These are phyloP conservation scores for Vitis amurensis DNA, from an alignment of 164 flowering plant species.

Conservation along the genomic window DNA sequence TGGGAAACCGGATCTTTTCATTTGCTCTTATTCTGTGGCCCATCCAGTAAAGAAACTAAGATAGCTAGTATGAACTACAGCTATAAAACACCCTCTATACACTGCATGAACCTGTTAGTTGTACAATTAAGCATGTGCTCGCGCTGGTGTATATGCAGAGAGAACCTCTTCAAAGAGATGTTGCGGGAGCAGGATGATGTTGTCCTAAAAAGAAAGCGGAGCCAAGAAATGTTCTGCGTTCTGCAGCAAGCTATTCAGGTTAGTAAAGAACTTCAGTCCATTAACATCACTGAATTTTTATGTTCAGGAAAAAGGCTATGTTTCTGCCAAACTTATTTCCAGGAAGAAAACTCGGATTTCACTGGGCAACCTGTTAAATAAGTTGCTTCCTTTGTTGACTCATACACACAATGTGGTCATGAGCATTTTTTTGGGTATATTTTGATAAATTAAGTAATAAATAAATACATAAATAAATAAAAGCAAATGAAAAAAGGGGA, in stretches of 20 bases:
- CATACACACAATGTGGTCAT: not conserved
- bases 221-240: slow-evolving; percentile 23
- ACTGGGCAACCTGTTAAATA: not conserved
- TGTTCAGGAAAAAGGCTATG: not conserved
- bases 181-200: slow-evolving; percentile 40
- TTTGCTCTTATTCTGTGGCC: too few relatives aligned
- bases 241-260: slow-evolving; percentile 43
- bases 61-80: too few relatives aligned
- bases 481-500: too few relatives aligned
- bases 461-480: too few relatives aligned
- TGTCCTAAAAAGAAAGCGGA: slow-evolving; percentile 21
- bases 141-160: slow-evolving; percentile 22
- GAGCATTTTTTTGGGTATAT: not conserved
- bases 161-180: slow-evolving; percentile 37
- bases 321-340: not conserved
- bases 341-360: not conserved
- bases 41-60: too few relatives aligned
- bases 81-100: too few relatives aligned
- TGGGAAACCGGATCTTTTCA: too few relatives aligned
- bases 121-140: too few relatives aligned
- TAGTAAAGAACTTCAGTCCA: not conserved
- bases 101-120: too few relatives aligned
- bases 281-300: not conserved
- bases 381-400: not conserved
- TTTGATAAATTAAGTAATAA: too few relatives aligned